Percentiles rank a stretch among this genome's conserved stretches.
Conservation (phyloP, 176 grass and related monocot genomes). For the Bolboschoenus planiculmis region DNA sequence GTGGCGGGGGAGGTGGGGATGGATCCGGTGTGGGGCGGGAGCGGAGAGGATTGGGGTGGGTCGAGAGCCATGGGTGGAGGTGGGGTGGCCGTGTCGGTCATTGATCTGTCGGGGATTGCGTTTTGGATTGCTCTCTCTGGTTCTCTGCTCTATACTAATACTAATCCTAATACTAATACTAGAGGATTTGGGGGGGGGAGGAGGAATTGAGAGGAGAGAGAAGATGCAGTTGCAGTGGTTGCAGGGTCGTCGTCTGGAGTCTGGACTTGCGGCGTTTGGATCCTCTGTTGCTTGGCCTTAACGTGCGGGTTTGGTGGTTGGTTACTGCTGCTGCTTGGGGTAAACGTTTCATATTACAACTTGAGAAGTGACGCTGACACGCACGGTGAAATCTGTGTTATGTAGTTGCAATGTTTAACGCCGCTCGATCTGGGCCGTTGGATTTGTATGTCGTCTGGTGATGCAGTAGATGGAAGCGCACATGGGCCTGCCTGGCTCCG, state of each 20-base stretch:
- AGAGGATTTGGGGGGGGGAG: constrained; percentile 2
- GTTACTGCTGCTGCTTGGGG: neutral
- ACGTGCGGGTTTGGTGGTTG: neutral
- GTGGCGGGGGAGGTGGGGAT: neutral
- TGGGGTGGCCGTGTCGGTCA: constrained; percentile 23
- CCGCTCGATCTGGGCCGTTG: neutral
- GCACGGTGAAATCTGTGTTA: too few relatives aligned
- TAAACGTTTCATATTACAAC: too few relatives aligned
- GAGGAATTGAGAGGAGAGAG: neutral
- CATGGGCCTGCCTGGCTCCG: neutral
- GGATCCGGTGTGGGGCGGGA: neutral
- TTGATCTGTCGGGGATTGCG: constrained; percentile 22
- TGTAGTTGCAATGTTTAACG: neutral
- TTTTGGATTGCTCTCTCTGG: constrained; percentile 28
- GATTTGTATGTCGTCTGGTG: neutral
- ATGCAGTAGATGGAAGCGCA: neutral
- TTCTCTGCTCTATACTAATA: neutral
- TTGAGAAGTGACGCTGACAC: too few relatives aligned
- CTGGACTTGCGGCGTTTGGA: neutral
- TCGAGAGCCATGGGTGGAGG: constrained; percentile 31
- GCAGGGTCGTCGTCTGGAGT: neutral
- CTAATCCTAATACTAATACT: too few relatives aligned
- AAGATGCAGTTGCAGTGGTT: neutral
- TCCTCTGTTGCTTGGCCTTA: neutral
- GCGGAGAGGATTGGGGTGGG: constrained; percentile 25